Evolutionary conservation across 192 early-diverging fungal species (phyloP), one percentile per base, ranked within the genome.

Genomic region (Lunasporangiospora selenospora): DNA sequence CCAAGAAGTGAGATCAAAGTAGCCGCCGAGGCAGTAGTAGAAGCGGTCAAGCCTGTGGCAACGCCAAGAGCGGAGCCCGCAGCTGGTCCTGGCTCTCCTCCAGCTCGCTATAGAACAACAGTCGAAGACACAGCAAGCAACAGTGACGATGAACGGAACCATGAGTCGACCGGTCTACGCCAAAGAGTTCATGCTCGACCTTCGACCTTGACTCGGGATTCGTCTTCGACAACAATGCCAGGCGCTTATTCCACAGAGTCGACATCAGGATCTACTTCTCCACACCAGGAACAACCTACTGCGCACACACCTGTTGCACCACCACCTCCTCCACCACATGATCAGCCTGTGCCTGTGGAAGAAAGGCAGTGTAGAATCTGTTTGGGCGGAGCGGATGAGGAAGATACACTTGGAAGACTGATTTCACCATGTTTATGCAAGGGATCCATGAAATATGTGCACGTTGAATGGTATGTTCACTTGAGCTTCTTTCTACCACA

Each of bases 381-480:
- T 33, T 79, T 79, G 7, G 67, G 75, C 15, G 75, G 69, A 18
- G 54, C 62, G 7, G 83, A 85, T 40, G 83, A 81, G 24, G 79
- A 80, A 45, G 69, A 76, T n/a, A 76, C 53, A 3, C 65, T 86
- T 5, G 84, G 85, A 29, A 60, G 75, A 30, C 60, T 87, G 8
- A 77, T 87, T 32, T 79, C 75, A 8, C 85, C 85, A 5, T 87
- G 85, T 58, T 57, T 76, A 8, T 87, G 85, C 75, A 86, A 85
- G 55, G 85, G 85, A 18, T 81, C 85, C 24, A 86, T 87, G 82
- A 59, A 80, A 64, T 82, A 77, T 32, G 78, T 79, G 3, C 80
- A 71, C 33, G 53, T 78, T 29, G 84, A 75, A 49, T 87, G 85
- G 69, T 73, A 53, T 34, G 46, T 19, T n/a, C 16, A 34, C 16